Conservation (phyloP, 805 yeast genomes). For the Saccharomycopsis babjevae region DNA sequence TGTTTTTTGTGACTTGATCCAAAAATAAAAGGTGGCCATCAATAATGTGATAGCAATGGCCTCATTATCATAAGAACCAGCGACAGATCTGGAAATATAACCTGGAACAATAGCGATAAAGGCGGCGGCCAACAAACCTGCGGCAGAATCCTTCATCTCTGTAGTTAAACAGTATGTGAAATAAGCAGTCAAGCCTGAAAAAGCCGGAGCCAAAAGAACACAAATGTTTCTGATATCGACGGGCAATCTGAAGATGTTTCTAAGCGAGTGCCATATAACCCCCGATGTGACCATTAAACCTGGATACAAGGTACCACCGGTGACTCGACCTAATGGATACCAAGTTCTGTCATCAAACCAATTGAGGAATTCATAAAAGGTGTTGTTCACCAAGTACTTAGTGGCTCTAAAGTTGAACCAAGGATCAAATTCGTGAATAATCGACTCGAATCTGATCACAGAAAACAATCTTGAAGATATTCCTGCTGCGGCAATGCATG, state of each 20-base stretch:
- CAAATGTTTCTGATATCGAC: constrained; percentile 92
- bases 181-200: constrained; percentile 84
- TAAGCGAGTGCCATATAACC: constrained; percentile 65
- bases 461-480: constrained; percentile 86
- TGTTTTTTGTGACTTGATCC: constrained; percentile 89
- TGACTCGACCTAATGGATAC: constrained; percentile 98
- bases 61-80: constrained; percentile 97
- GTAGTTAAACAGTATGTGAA: constrained; percentile 79
- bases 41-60: constrained; percentile 94
- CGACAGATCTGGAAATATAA: constrained; percentile 94
- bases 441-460: constrained; percentile 91
- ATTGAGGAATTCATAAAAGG: constrained; percentile 84
- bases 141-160: constrained; percentile 82
- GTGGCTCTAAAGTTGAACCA: constrained; percentile 97
- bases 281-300: constrained; percentile 98
- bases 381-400: constrained; percentile 73
- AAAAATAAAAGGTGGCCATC: constrained; percentile 89
- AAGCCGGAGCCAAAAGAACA: constrained; percentile 94
- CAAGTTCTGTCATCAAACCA: constrained; percentile 99
- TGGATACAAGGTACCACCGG: constrained; percentile 97
- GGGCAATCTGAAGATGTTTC: constrained; percentile 59
- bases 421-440: constrained; percentile 95
- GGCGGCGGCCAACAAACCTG: constrained; percentile 85
- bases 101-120: constrained; percentile 99
- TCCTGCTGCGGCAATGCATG: constrained; percentile 82